These are phyloP conservation scores for Mercurialis annua DNA, from an alignment of 345 rosid species.

Conservation along the genomic window DNA sequence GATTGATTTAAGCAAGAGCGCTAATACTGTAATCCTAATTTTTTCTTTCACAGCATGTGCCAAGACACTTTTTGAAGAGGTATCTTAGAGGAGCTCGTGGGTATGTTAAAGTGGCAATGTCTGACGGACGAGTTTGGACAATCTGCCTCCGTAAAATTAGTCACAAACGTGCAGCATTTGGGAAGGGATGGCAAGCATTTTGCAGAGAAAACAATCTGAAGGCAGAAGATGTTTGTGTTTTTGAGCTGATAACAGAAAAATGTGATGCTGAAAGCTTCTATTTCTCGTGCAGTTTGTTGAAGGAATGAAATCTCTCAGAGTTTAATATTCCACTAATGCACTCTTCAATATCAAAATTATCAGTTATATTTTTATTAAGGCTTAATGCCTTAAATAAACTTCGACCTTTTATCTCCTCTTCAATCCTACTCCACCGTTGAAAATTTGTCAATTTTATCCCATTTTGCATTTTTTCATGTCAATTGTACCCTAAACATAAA, in stretches of 20 bases:
- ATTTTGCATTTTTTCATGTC: no score
- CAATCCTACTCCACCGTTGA: no score
- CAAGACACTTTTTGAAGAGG: constrained; percentile 9
- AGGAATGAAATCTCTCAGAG: no score
- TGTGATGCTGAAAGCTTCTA: constrained; percentile 1
- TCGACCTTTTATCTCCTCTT: no score
- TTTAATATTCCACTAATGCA: no score
- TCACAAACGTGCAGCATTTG: neutral
- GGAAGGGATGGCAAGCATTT: constrained; percentile 23
- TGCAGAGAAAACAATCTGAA: constrained; percentile 3
- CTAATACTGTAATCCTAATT: neutral
- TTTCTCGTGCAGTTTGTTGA: constrained; percentile 10
- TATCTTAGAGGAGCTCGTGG: constrained; percentile 4
- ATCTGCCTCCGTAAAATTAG: neutral
- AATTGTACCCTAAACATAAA: no score
- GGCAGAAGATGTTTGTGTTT: constrained; percentile 19
- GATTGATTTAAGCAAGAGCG: no score
- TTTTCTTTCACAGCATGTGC: constrained; percentile 24
- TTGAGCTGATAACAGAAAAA: constrained; percentile 17
- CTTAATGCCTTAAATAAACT: no score
- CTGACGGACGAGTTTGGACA: constrained; percentile 17
- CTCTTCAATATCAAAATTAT: no score
- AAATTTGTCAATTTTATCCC: no score
- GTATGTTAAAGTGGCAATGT: constrained; percentile 20
- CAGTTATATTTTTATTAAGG: no score